Percentiles rank a stretch among this genome's conserved stretches.
Conservation (phyloP, 2,329 filamentous ascomycete genomes). For the Epichloe brachyelytri region DNA sequence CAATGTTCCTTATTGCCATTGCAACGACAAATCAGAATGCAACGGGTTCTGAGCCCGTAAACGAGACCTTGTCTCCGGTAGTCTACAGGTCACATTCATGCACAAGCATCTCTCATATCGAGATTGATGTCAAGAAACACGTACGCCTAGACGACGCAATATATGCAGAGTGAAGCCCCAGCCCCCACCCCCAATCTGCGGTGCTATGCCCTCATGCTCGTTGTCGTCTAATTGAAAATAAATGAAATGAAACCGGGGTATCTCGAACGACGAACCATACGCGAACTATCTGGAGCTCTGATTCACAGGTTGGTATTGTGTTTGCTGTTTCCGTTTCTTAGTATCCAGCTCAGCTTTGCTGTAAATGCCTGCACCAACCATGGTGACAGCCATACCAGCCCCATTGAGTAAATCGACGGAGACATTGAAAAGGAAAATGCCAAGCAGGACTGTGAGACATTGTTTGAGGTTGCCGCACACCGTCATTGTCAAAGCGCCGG, state of each 20-base stretch:
- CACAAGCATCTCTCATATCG: neutral
- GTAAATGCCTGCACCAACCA: conserved; percentile 43
- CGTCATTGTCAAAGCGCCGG: conserved; percentile 45
- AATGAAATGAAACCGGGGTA: conserved; percentile 7
- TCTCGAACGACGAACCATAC: conserved; percentile 3
- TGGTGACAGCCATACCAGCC: conserved; percentile 41
- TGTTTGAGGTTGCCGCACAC: conserved; percentile 48
- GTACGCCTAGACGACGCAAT: neutral
- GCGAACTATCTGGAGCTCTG: conserved; percentile 17
- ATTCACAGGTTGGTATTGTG: conserved; percentile 23
- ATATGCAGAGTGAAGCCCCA: neutral
- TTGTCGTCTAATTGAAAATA: neutral
- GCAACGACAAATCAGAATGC: neutral
- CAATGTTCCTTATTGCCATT: conserved; percentile 2
- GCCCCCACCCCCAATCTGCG: neutral
- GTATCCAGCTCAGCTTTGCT: conserved; percentile 42
- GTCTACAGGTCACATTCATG: neutral
- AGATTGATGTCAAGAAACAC: neutral
- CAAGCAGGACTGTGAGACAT: conserved; percentile 40
- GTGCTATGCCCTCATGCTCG: neutral
- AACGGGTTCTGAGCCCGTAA: neutral
- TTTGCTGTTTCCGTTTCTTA: conserved; percentile 23
- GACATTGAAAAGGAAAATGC: conserved; percentile 39
- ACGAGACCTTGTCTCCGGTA: neutral
- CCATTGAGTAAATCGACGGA: conserved; percentile 38